Percentiles rank a stretch among this genome's conserved stretches.
phyloP scores from a whole-genome alignment of 1,284 basidiomycete genomes.

The Tausonia pullulans region DNA sequence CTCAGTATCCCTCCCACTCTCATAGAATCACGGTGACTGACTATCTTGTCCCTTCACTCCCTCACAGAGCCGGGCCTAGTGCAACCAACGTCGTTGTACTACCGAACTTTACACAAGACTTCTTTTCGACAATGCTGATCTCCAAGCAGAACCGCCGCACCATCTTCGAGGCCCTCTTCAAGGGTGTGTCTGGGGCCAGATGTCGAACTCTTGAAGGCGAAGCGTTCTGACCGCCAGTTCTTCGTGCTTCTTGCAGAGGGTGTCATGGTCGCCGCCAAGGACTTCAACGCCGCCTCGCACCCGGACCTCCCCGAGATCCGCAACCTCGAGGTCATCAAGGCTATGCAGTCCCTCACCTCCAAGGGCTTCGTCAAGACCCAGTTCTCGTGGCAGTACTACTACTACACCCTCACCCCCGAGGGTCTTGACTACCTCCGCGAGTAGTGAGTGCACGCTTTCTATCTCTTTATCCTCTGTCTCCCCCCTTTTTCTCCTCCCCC shows the following conservation, averaged over 20 bases:
- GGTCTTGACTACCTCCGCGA: slow-evolving; percentile 91
- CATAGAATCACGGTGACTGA: neutral
- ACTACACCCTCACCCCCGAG: slow-evolving; percentile 88
- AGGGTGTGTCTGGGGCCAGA: slow-evolving; percentile 48
- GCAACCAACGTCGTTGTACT: slow-evolving; percentile 15
- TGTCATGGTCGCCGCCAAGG: slow-evolving; percentile 97
- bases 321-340: slow-evolving; percentile 99
- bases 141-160: slow-evolving; percentile 67
- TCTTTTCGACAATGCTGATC: slow-evolving; percentile 61
- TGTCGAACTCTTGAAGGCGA: too few relatives aligned
- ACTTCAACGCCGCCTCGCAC: slow-evolving; percentile 94
- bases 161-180: slow-evolving; percentile 98
- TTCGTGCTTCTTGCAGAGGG: slow-evolving; percentile 52
- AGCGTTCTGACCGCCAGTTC: neutral
- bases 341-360: slow-evolving; percentile 93
- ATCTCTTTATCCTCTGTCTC: neutral
- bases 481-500: neutral
- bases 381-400: slow-evolving; percentile 92
- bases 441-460: slow-evolving; percentile 46
- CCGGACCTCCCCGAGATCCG: slow-evolving; percentile 85
- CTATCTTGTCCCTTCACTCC: neutral
- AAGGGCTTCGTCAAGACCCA: slow-evolving; percentile 95
- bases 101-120: slow-evolving; percentile 14
- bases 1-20: too few relatives aligned
- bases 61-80: slow-evolving; percentile 17